These are phyloP conservation scores for Elymus sibiricus DNA, from an alignment of 176 grass and related monocot species.

Conservation along the genomic window DNA sequence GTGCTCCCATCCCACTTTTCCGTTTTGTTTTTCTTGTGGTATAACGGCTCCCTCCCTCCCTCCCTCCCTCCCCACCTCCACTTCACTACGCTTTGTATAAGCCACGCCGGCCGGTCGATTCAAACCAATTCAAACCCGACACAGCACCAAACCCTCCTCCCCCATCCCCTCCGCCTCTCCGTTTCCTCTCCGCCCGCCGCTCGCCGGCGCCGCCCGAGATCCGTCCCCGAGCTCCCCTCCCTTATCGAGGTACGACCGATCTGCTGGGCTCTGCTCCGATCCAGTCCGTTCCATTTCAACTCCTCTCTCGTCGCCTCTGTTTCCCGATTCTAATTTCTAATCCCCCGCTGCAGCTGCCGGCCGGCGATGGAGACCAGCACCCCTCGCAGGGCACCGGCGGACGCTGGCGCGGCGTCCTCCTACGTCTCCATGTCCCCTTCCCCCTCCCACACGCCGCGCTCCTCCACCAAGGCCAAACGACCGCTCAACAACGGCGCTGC, in stretches of 20 bases:
- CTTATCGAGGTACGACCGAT: neutral
- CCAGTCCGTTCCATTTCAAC: neutral
- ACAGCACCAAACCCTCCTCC: neutral
- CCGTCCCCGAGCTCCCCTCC: neutral
- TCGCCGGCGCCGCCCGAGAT: constrained; percentile 11
- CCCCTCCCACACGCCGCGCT: constrained; percentile 29
- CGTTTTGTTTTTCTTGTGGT: neutral
- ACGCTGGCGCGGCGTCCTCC: neutral
- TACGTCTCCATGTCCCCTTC: constrained; percentile 25
- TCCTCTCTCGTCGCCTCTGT: neutral
- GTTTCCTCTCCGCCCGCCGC: neutral
- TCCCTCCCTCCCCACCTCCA: neutral
- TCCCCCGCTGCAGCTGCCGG: neutral
- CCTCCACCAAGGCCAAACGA: constrained; percentile 17
- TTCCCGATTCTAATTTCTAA: neutral
- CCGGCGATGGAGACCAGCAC: constrained; percentile 17
- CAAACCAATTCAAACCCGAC: constrained; percentile 13
- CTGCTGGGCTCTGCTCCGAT: neutral
- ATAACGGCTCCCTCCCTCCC: constrained; percentile 1
- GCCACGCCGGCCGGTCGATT: neutral
- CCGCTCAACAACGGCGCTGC: neutral
- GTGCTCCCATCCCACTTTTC: neutral
- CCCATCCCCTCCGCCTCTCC: neutral
- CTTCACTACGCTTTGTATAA: constrained; percentile 11
- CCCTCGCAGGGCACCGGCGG: constrained; percentile 9